phyloP scores from a whole-genome alignment of 345 rosid genomes.

The Eucalyptus fibrosa region DNA sequence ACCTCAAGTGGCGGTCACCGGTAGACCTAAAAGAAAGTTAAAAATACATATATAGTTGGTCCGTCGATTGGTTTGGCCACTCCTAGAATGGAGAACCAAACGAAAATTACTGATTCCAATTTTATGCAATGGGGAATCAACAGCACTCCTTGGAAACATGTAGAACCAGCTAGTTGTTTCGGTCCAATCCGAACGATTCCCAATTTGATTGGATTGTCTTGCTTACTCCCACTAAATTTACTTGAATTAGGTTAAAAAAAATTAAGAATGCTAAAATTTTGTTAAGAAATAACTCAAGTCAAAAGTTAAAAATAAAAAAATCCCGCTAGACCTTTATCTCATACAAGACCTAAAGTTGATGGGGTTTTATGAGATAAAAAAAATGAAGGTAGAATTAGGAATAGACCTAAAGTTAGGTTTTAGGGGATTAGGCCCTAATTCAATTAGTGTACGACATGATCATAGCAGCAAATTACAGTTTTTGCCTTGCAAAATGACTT shows the following conservation, averaged over 20 bases:
- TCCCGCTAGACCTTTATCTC: background rate
- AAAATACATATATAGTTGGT: too few species aligned
- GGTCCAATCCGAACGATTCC: fast-evolving
- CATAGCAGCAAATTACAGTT: background rate
- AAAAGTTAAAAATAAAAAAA: too few species aligned
- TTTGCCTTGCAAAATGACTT: background rate
- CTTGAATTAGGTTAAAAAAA: background rate
- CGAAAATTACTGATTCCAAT: too few species aligned
- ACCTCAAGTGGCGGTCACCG: too few species aligned
- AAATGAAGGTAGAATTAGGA: background rate
- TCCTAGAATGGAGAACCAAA: too few species aligned
- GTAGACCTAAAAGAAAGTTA: too few species aligned
- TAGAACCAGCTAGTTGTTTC: fast-evolving
- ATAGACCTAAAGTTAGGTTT: background rate
- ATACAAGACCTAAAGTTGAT: fast-evolving
- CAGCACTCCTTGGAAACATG: too few species aligned
- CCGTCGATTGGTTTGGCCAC: too few species aligned
- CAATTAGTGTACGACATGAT: background rate
- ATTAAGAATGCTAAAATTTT: background rate
- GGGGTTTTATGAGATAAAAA: background rate
- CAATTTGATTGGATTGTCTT: fast-evolving
- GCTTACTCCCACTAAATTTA: background rate
- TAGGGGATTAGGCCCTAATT: background rate
- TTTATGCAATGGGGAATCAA: fast-evolving
- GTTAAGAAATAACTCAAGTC: background rate